Evolutionary conservation across 139 green algal species (phyloP), one percentile per base, ranked within the genome.

Genomic region (Haematococcus lacustris): DNA sequence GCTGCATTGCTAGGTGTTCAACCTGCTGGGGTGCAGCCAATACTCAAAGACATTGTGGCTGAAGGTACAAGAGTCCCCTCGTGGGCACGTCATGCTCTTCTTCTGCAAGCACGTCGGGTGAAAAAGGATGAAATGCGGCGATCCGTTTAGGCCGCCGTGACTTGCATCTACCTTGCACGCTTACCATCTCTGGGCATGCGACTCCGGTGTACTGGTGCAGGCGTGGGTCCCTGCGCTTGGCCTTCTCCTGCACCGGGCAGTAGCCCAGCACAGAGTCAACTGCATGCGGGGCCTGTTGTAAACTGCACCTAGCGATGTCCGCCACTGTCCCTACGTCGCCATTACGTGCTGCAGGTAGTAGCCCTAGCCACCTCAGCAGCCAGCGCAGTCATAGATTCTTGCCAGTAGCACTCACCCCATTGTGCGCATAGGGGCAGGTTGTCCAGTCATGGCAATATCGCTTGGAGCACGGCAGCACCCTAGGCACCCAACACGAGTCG

Each of bases 21-120:
- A 68, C 61, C 61, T 68, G 61, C 61, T 70, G 37, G 23, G 37
- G 38, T 70, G 64, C 37, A 70, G 37, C 64, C 91, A 96, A 76
- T 94, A 94, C 81, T 97, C 92, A 47, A 96, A 97, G 0, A 97
- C 91, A 70, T 91, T 92, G 82, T 97, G 91, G 5, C 87, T 86
- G 75, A 92, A 96, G 1, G 88, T 86, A 76, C 91, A 97, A 38
- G 70, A 64, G 53, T 95, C 89, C 1, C 91, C 86, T 38, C 90
- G 80, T 3, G 84, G 76, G 71, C 91, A 97, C 21, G 72, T 67
- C 38, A 85, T 73, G 34, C 85, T 83, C 82, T 91, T 82, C 82
- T 91, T 82, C 73, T 74, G 39, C 21, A 51, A 23, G 34, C 47
- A 73, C 33, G 25, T 25, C 7, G 38, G 64, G 23, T 66, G 59